Conservation (phyloP, 2,329 filamentous ascomycete genomes). For the Neopestalotiopsis sp. region DNA sequence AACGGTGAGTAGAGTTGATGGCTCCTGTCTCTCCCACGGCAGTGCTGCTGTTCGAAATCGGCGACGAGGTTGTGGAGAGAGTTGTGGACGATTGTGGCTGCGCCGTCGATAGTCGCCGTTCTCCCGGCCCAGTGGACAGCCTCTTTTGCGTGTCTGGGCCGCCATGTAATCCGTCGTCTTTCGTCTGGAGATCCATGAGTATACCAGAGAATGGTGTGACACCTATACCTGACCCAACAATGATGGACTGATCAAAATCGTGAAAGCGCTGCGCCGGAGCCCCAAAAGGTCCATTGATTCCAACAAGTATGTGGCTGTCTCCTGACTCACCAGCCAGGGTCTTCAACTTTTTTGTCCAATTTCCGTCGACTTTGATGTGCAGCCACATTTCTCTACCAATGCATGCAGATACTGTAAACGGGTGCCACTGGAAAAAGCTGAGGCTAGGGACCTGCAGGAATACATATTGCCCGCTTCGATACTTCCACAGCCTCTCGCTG, state of each 20-base stretch:
- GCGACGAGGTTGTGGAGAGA: background rate
- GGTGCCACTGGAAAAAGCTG: conserved; percentile 63
- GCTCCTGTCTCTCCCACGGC: background rate
- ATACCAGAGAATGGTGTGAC: conserved; percentile 64
- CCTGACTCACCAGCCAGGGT: conserved; percentile 43
- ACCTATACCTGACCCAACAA: conserved; percentile 62
- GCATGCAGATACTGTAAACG: conserved; percentile 63
- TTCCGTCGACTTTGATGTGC: conserved; percentile 63
- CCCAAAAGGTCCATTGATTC: conserved; percentile 62
- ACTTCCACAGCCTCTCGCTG: conserved; percentile 53
- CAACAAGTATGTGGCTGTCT: conserved; percentile 48
- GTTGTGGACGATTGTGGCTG: background rate
- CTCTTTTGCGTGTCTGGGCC: background rate
- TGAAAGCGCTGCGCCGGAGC: conserved; percentile 64
- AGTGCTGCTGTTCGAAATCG: background rate
- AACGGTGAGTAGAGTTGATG: conserved; percentile 13
- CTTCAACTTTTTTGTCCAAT: conserved; percentile 57
- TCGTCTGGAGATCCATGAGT: conserved; percentile 56
- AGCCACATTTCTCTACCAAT: conserved; percentile 56
- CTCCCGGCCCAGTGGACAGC: background rate
- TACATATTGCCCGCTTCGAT: conserved; percentile 62
- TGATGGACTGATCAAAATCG: conserved; percentile 59
- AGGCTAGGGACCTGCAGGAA: conserved; percentile 59
- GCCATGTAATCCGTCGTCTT: conserved; percentile 34
- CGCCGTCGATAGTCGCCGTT: background rate